Evolutionary conservation across 306 rosid species (phyloP).

Genomic region (Corylus americana): DNA sequence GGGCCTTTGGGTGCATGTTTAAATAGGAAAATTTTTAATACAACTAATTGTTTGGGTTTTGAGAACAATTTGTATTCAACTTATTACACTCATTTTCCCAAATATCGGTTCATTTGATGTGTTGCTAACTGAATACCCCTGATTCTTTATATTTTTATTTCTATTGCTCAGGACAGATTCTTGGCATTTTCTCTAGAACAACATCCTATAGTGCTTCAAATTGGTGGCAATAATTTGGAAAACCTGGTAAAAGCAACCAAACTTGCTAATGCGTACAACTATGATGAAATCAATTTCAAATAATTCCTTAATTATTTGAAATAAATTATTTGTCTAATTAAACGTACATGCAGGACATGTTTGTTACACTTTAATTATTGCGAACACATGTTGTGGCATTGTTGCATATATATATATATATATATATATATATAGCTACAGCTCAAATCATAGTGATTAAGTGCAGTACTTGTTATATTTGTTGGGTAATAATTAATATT

Average conservation of each 20-base stretch:
- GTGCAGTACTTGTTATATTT: too few relatives aligned
- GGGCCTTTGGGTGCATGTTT: background rate
- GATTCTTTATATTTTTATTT: conserved; percentile 5
- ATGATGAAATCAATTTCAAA: conserved; percentile 90
- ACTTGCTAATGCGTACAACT: conserved; percentile 76
- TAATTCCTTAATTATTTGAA: too few relatives aligned
- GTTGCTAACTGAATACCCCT: background rate
- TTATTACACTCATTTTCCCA: background rate
- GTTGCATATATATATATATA: too few relatives aligned
- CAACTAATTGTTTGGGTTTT: background rate
- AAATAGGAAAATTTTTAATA: background rate
- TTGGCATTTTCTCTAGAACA: conserved; percentile 83
- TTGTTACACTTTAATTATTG: too few relatives aligned
- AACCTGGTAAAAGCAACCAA: conserved; percentile 85
- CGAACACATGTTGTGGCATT: too few relatives aligned
- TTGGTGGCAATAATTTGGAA: conserved; percentile 89
- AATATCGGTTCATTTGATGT: background rate
- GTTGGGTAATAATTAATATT: too few relatives aligned
- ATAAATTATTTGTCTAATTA: too few relatives aligned
- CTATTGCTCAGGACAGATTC: conserved; percentile 82
- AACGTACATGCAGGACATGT: too few relatives aligned
- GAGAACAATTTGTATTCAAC: background rate
- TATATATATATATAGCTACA: too few relatives aligned
- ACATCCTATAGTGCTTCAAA: conserved; percentile 94
- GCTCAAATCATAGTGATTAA: too few relatives aligned